Conservation (phyloP, 352 stramenopile species). For the Hyaloperonospora brassicae region DNA sequence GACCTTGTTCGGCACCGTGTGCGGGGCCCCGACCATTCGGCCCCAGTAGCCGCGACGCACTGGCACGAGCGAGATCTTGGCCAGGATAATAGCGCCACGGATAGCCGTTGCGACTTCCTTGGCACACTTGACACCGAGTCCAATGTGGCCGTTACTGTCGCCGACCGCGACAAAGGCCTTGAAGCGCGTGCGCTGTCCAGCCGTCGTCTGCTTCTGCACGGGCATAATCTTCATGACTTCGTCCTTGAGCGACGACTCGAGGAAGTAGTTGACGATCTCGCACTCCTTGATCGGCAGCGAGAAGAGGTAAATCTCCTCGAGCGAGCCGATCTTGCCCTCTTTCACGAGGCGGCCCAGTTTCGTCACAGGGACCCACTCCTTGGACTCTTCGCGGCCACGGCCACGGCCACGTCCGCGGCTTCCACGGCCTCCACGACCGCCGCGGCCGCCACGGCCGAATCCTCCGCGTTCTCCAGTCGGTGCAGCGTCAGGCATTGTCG, state of each 20-base stretch:
- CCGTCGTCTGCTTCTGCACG: conserved; percentile 99
- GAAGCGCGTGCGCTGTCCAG: conserved; percentile 99
- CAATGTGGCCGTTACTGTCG: conserved; percentile 98
- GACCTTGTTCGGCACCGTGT: conserved; percentile 98
- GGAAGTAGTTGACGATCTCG: conserved; percentile 99
- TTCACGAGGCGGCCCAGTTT: conserved; percentile 99
- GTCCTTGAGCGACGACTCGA: conserved; percentile 97
- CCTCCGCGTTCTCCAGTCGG: conserved; percentile 87
- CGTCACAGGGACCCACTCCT: conserved; percentile 99
- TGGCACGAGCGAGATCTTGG: conserved; percentile 98
- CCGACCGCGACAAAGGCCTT: conserved; percentile 99
- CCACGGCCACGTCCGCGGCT: conserved; percentile 77
- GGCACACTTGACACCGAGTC: conserved; percentile 98
- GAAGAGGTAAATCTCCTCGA: conserved; percentile 99
- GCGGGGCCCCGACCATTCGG: conserved; percentile 88
- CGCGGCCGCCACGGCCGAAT: conserved; percentile 88
- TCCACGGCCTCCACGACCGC: conserved; percentile 65
- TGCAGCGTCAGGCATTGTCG: conserved; percentile 67
- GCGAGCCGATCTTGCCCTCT: conserved; percentile 97
- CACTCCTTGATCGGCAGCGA: conserved; percentile 99
- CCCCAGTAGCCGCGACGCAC: conserved; percentile 99
- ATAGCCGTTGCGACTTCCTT: conserved; percentile 99
- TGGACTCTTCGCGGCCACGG: conserved; percentile 83
- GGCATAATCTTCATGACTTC: conserved; percentile 99
- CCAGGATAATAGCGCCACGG: conserved; percentile 97